Evolutionary conservation across 2,329 filamentous ascomycete species (phyloP).

Genomic region (Cyclaneusma minus): DNA sequence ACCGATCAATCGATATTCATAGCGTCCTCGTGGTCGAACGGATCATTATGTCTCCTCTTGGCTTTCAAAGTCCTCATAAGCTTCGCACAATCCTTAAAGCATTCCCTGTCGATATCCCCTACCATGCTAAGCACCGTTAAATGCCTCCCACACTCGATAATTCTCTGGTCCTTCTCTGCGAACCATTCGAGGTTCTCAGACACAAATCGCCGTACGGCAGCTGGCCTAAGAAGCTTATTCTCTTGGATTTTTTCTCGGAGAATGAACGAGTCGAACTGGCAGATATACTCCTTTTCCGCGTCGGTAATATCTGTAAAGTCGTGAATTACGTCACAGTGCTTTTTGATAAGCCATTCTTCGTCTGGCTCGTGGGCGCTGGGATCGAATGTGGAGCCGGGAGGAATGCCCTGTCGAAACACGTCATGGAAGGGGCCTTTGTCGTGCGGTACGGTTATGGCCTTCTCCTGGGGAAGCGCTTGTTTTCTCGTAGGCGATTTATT

Average conservation of each 20-base stretch:
- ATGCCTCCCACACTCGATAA: slow-evolving; percentile 10
- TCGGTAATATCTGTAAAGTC: slow-evolving; percentile 14
- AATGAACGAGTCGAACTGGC: slow-evolving; percentile 15
- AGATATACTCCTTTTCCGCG: slow-evolving; percentile 17
- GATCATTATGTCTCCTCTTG: too few species aligned
- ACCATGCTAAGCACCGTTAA: slow-evolving; percentile 9
- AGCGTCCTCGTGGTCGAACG: too few species aligned
- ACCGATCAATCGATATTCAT: too few species aligned
- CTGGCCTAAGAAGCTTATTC: slow-evolving; percentile 7
- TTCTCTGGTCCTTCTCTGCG: slow-evolving; percentile 7
- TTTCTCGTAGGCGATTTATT: too few species aligned
- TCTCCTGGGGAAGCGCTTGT: neutral
- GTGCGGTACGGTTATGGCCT: neutral
- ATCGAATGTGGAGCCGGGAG: too few species aligned
- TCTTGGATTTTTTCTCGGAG: slow-evolving; percentile 8
- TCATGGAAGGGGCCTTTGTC: neutral
- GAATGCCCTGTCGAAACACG: too few species aligned
- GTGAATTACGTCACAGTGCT: slow-evolving; percentile 14
- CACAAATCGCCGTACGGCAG: slow-evolving; percentile 11
- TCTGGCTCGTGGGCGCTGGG: slow-evolving; percentile 17
- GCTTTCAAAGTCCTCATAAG: too few species aligned
- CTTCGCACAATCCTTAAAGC: slow-evolving; percentile 5
- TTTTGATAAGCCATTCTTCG: slow-evolving; percentile 15
- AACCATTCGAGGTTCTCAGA: slow-evolving; percentile 13
- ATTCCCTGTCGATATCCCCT: slow-evolving; percentile 6